Evolutionary conservation across 306 rosid species (phyloP), one percentile per base, ranked within the genome.

Genomic region (Fagus sylvatica): DNA sequence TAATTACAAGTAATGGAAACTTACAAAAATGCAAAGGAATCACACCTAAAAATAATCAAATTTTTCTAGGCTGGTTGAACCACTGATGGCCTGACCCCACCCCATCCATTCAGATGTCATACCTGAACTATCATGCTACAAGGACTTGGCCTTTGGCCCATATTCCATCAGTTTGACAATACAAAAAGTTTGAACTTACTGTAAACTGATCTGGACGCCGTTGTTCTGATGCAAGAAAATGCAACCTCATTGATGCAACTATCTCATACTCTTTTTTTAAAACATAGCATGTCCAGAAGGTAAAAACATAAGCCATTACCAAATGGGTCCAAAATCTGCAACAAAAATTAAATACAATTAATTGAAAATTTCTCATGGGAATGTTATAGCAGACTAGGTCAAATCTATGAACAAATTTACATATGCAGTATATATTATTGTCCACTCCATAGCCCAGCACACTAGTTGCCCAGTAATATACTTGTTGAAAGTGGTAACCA

Each of bases 281-380:
- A 72, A 90, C 85, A 80, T 90, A 91, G 84, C 96, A 95, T 32
- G 98, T 88, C 97, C 98, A 95, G 75, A 91, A 87, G 72, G 99
- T 93, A 87, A 95, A 95, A 71, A 82, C 93, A 86, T 95, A 95
- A 59, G 98, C 98, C 98, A 95, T 95, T 74, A 88, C 90, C 85
- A 93, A 81, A 85, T 95, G 99, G 75, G 99, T 91, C 99, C 98
- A 95, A 82, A 95, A 95, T 87, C 99, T 95, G 93, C 84, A 86
- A 84, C 68, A 76, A 22, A 74, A 43, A 41, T 46, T 74, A 69
- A 69, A 71, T 15, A 81, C 32, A 28, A n/a, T 19, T 48, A 28
- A 53, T 39, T 64, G 1, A 55, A 55, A 68, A 2, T 67, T 22
- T 4, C 28, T 67, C n/a, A 53, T 11, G 10, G 16, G 41, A 37